Base-by-base conservation (phyloP, 2,329 filamentous ascomycete species). In the Aureobasidium sp. region DNA sequence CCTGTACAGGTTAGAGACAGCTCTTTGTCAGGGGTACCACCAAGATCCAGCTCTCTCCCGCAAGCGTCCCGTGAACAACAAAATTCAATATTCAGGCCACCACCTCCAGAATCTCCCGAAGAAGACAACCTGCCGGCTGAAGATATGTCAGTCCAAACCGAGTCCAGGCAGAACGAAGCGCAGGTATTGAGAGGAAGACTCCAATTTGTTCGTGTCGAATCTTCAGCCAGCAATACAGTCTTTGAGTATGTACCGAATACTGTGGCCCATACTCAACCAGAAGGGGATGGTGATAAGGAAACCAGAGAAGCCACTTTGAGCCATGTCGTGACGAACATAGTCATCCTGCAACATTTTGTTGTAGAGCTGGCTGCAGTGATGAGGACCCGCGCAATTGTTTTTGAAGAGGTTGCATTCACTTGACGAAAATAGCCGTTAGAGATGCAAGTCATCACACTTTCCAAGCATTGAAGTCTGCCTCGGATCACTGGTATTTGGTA, bases 311-410 rank as follows among this genome's bases (percentile, higher is more conserved):
- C 76, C 14, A 79, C 75, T 64, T 66, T 81, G 34, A 70, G 78
- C 61, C 78, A 81, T 66, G 74, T 81, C 34, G 69, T 80, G 37
- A 81, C 78, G 10, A 81, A 81, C 63, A 74, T 78, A 44, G 76
- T 80, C 6, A 72, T 81, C 10, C 63, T 81, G 65, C 79, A 81
- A 66, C 76, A 80, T 63, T 81, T 81, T 64, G 72, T 79, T 25
- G 67, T 80, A 53, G 79, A 81, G 68, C 62, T 81, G 13, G 74
- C 77, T 11, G 78, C 78, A 5, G 69, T 80, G 59, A 66, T 81
- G 68, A 78, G 80, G 65, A 73, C 79, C 2, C 69, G 79, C 37
- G 78, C 78, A 5, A 77, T 76, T 58, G 70, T 81, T 47, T 75
- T 80, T 49, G 73, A 74, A 47, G 79, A 81, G 65, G 73, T 81